phyloP scores from a whole-genome alignment of 2,329 filamentous ascomycete genomes.

The Meredithiella fracta region DNA sequence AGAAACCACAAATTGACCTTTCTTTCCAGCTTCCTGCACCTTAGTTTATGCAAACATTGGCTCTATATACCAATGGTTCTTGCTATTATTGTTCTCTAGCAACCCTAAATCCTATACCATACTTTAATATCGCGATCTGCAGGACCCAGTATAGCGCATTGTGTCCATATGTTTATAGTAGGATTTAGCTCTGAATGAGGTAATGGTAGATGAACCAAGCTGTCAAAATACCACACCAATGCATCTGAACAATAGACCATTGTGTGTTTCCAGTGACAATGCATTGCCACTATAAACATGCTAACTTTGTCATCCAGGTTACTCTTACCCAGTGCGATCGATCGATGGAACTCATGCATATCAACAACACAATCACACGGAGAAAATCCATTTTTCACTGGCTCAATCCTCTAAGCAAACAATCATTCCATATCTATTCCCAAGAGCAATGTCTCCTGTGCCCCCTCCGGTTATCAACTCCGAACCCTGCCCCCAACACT shows the following conservation, averaged over 20 bases:
- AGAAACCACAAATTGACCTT: background rate
- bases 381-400: background rate
- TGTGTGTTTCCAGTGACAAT: background rate
- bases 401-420: background rate
- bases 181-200: background rate
- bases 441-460: too few species aligned
- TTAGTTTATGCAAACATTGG: too few species aligned
- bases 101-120: background rate
- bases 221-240: background rate
- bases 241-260: background rate
- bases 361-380: background rate
- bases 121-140: background rate
- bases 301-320: background rate
- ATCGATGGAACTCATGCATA: background rate
- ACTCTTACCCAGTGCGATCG: background rate
- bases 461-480: too few species aligned
- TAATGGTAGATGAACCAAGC: background rate
- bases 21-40: too few species aligned
- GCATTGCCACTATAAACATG: background rate
- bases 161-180: background rate
- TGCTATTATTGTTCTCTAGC: too few species aligned
- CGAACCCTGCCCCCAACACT: background rate
- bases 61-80: too few species aligned
- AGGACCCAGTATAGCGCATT: background rate
- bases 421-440: too few species aligned